Evolutionary conservation across 257 asterid species (phyloP).

Genomic region (Primulina tabacum): DNA sequence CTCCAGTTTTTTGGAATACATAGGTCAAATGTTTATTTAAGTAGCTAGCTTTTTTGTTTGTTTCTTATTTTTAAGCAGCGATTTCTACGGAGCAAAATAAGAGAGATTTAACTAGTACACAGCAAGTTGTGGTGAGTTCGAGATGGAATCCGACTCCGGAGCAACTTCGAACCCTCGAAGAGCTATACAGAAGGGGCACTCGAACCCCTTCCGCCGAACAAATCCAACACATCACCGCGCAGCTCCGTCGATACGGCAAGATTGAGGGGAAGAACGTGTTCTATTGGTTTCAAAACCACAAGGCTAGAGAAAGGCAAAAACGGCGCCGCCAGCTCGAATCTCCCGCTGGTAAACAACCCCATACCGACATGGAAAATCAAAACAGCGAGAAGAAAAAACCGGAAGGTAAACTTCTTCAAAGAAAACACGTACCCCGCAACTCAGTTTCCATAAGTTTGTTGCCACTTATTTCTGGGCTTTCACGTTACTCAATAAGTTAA

Average conservation of each 20-base stretch:
- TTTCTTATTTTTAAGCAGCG: slow-evolving; percentile 30
- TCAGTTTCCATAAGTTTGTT: too few relatives aligned
- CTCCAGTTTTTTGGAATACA: neutral
- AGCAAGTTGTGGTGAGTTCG: slow-evolving; percentile 84
- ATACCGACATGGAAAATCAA: neutral
- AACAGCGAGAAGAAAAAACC: slow-evolving; percentile 47
- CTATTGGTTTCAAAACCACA: slow-evolving; percentile 96
- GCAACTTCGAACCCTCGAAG: slow-evolving; percentile 81
- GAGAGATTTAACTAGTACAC: slow-evolving; percentile 46
- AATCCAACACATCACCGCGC: slow-evolving; percentile 85
- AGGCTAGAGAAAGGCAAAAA: slow-evolving; percentile 88
- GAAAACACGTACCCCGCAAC: too few relatives aligned
- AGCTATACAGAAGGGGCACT: slow-evolving; percentile 75
- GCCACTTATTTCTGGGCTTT: too few relatives aligned
- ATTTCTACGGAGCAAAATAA: slow-evolving; percentile 59
- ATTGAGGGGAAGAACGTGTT: slow-evolving; percentile 95
- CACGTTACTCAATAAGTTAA: too few relatives aligned
- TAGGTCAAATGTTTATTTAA: neutral
- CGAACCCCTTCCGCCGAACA: slow-evolving; percentile 88
- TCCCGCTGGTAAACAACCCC: slow-evolving; percentile 27
- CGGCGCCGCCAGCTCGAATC: slow-evolving; percentile 70
- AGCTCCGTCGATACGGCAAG: slow-evolving; percentile 76
- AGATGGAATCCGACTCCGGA: slow-evolving; percentile 99
- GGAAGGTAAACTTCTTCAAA: slow-evolving; percentile 22
- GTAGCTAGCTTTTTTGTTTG: neutral